These are phyloP conservation scores for Collybiopsis luxurians DNA, from an alignment of 768 basidiomycete genomes.

Conservation along the genomic window DNA sequence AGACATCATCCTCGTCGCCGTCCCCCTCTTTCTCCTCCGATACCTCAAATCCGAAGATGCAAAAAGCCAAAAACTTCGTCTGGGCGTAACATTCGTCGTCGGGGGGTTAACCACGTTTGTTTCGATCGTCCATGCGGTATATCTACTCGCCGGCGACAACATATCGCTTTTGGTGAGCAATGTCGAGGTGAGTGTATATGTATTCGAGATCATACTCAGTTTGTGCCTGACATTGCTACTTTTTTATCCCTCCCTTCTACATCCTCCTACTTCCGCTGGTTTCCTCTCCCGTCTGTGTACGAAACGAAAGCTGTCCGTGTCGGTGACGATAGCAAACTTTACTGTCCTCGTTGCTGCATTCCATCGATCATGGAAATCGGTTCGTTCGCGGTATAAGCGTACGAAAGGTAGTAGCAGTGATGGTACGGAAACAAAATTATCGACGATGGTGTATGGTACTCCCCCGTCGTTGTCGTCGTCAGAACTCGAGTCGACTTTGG, in stretches of 20 bases:
- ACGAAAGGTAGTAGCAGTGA: too few species aligned
- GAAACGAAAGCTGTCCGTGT: neutral
- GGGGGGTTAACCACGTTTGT: conserved; percentile 1
- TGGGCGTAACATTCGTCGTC: neutral
- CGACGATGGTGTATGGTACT: neutral
- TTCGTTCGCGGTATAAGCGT: neutral
- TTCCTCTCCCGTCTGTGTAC: too few species aligned
- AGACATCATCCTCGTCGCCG: neutral
- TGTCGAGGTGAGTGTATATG: neutral
- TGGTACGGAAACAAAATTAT: neutral
- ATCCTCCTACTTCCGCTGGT: neutral
- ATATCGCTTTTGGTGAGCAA: conserved; percentile 1
- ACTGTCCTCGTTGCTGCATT: neutral
- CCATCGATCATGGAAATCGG: neutral
- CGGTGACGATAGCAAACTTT: neutral
- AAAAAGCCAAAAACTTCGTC: neutral
- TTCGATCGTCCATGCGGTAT: conserved; percentile 5
- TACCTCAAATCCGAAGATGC: neutral
- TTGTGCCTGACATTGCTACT: too few species aligned
- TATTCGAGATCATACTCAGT: too few species aligned
- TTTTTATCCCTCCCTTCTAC: too few species aligned
- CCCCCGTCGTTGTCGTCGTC: too few species aligned
- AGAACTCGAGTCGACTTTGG: too few species aligned
- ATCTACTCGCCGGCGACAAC: neutral
- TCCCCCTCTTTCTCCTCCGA: neutral